Conservation (phyloP, 1,284 basidiomycete species). For the Ganoderma lucidum region DNA sequence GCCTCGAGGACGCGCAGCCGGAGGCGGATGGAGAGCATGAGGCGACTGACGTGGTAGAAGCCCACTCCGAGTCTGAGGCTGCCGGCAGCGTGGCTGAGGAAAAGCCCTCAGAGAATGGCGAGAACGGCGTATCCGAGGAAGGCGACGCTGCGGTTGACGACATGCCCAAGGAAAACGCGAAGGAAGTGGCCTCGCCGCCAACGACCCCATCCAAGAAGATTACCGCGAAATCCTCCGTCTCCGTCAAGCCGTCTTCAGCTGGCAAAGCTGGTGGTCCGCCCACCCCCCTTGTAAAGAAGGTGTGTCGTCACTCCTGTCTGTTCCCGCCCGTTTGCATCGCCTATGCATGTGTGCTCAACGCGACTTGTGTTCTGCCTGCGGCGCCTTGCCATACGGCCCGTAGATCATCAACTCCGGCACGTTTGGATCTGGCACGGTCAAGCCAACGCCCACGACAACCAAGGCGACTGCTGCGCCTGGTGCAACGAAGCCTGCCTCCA, state of each 20-base stretch:
- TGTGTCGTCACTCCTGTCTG: conserved; percentile 41
- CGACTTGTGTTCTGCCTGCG: conserved; percentile 16
- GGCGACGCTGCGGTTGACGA: conserved; percentile 23
- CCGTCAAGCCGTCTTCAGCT: conserved; percentile 49
- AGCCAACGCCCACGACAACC: conserved; percentile 51
- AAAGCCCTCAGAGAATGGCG: conserved; percentile 30
- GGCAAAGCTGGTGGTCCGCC: conserved; percentile 51
- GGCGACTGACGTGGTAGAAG: conserved; percentile 51
- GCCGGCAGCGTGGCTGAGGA: conserved; percentile 36
- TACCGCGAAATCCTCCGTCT: conserved; percentile 40
- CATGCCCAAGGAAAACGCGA: conserved; percentile 29
- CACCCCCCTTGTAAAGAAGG: conserved; percentile 72
- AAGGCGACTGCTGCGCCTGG: conserved; percentile 51
- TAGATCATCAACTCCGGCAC: conserved; percentile 75
- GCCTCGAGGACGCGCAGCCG: conserved; percentile 37
- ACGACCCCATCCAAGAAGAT: conserved; percentile 38
- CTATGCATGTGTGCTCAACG: conserved; percentile 15
- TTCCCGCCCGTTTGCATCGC: conserved; percentile 4
- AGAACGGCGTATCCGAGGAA: conserved; percentile 28
- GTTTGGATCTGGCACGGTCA: conserved; percentile 66
- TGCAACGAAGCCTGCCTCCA: conserved; percentile 41
- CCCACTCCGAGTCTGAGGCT: conserved; percentile 40
- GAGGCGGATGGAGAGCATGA: conserved; percentile 57
- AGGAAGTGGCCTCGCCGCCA: conserved; percentile 28
- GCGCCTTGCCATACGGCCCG: conserved; percentile 6